These are phyloP conservation scores for Lichtheimia ramosa DNA, from an alignment of 371 early-diverging fungal species.

Conservation along the genomic window DNA sequence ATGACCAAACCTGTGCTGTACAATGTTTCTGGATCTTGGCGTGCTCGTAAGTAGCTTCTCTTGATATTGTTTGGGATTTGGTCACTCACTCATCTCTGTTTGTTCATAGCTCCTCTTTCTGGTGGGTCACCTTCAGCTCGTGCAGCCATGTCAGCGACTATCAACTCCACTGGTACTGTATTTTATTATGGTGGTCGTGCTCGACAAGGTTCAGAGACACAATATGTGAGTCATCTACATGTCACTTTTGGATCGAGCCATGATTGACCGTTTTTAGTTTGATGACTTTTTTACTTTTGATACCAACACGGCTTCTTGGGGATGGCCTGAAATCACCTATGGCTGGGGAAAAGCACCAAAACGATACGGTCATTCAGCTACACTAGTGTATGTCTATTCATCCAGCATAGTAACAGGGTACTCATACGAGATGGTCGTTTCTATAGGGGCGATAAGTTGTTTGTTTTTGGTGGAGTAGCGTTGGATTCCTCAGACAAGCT, in stretches of 20 bases:
- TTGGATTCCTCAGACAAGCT: conserved; percentile 1
- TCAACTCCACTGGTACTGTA: conserved; percentile 12
- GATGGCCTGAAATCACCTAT: conserved; percentile 16
- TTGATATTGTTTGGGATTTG: not conserved
- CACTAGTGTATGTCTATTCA: conserved; percentile 11
- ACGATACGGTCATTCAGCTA: conserved; percentile 17
- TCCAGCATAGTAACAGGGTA: not conserved
- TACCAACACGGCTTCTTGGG: conserved; percentile 8
- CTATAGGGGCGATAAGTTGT: conserved; percentile 14
- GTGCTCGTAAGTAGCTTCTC: conserved; percentile 6
- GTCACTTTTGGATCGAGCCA: not conserved
- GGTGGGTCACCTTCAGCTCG: conserved; percentile 7
- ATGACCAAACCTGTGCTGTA: conserved; percentile 7
- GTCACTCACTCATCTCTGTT: not conserved
- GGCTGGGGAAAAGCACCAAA: conserved; percentile 17
- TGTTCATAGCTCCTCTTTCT: too few relatives aligned
- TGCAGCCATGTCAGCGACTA: conserved; percentile 14
- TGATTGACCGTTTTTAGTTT: conserved; percentile 5
- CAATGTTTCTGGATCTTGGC: conserved; percentile 10
- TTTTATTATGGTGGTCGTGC: conserved; percentile 19
- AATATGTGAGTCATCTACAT: conserved; percentile 7
- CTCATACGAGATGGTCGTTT: not conserved
- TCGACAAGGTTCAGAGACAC: not conserved
- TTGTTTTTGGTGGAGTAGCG: conserved; percentile 16
- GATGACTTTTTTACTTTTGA: conserved; percentile 21